Base-by-base conservation (phyloP, 2,329 filamentous ascomycete genomes). In the Colletotrichum ledebouriae region DNA sequence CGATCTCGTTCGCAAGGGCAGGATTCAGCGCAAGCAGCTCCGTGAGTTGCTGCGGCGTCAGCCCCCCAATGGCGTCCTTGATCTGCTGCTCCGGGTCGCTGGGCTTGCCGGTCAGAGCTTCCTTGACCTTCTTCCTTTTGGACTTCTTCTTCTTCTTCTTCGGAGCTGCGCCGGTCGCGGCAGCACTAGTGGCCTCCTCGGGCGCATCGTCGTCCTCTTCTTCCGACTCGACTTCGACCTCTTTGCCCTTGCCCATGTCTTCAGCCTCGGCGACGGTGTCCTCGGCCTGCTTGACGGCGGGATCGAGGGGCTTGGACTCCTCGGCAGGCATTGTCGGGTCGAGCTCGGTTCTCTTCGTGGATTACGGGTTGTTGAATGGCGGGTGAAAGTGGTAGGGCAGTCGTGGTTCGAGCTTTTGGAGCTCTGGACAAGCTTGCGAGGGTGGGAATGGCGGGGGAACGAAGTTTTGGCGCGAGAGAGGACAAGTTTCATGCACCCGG, bases 1-100 rank as follows among this genome's bases (percentile, higher is more conserved):
- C 61, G 17, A 84, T 75, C 76, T 92, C 89, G 72, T 88, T 86
- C 70, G 90, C 87, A 73, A 94, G 84, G 3, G 88, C 89, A n/a
- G 90, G 91, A 77, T 94, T 90, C 73, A 94, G 88, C 61, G 86
- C 84, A 74, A 93, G 86, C 67, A 96, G 85, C 72, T 93, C 88
- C 69, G 87, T 78, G 69, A 90, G 80, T 75, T 91, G 87, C 70
- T 87, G 80, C 46, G 84, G 81, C 34, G 85, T 86, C 63, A 90
- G 81, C 55, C 81, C 82, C 37, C 82, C 80, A 66, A 89, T 80
- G 57, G 86, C 84, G 73, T 86, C 84, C 73, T 85, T 83, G 60
- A 84, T 75, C 15, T 82, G 78, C 56, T 78, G 75, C 70, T 82
- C 76, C 44, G 77, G 74, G 49, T 80, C 78, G 44, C 73, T 75